Conservation (phyloP, 208 protist genomes). For the Trypanosoma rangeli region DNA sequence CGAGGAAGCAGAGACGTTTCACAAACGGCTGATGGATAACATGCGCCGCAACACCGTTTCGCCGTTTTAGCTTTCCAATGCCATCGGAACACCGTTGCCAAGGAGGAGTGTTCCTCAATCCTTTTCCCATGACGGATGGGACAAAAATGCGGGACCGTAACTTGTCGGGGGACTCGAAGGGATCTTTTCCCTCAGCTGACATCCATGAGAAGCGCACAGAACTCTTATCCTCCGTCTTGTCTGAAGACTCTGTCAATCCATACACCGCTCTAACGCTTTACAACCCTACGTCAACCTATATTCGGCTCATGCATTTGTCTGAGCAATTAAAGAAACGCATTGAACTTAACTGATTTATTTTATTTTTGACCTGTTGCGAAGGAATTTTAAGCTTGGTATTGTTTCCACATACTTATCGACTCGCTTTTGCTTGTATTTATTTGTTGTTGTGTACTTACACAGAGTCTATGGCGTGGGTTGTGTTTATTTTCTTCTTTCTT, state of each 20-base stretch:
- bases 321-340: conserved; percentile 22
- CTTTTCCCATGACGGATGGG: background rate
- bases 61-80: background rate
- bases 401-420: background rate
- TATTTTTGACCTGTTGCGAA: background rate
- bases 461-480: background rate
- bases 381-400: background rate
- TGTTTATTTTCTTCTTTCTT: background rate
- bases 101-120: background rate
- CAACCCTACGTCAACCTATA: conserved; percentile 13
- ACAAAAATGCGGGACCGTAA: background rate
- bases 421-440: background rate
- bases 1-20: conserved; percentile 15
- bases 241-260: conserved; percentile 6
- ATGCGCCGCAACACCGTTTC: background rate
- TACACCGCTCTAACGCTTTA: background rate
- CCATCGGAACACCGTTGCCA: background rate
- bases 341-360: background rate
- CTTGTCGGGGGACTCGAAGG: background rate
- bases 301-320: conserved; percentile 22
- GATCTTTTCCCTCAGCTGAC: background rate
- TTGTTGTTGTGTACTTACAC: background rate
- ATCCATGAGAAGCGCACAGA: background rate
- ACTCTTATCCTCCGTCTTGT: background rate
- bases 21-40: conserved; percentile 10